These are phyloP conservation scores for Thelonectria olida DNA, from an alignment of 2,329 filamentous ascomycete genomes.

Conservation along the genomic window DNA sequence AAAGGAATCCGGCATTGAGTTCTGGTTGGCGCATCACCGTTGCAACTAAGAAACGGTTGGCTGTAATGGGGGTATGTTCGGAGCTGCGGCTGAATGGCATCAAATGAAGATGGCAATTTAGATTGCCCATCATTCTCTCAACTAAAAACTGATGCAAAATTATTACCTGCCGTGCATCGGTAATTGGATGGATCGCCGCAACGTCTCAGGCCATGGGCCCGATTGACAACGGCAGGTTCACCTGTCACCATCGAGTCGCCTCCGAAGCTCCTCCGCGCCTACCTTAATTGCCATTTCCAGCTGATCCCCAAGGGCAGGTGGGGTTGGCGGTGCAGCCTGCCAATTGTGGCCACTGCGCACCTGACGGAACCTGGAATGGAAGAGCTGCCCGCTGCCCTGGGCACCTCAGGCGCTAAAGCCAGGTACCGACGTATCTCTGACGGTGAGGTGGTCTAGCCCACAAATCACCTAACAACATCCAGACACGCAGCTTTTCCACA, in stretches of 20 bases:
- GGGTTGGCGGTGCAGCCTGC: neutral
- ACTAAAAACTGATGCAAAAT: neutral
- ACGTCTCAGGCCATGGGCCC: neutral
- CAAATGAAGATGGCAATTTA: neutral
- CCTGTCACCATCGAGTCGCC: neutral
- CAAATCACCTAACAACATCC: too few species aligned
- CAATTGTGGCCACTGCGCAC: constrained; percentile 1
- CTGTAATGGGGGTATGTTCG: neutral
- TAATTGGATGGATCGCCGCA: neutral
- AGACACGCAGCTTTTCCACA: constrained; percentile 2
- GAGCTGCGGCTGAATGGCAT: neutral
- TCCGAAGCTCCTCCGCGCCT: too few species aligned
- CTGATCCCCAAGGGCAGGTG: neutral
- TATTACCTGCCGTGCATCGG: neutral
- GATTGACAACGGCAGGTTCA: neutral
- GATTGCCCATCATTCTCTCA: neutral
- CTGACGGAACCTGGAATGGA: too few species aligned
- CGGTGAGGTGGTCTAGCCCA: neutral
- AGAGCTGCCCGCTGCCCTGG: too few species aligned
- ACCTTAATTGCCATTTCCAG: neutral
- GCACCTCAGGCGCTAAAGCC: constrained; percentile 4
- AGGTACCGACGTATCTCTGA: constrained; percentile 2
- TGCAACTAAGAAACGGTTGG: neutral
- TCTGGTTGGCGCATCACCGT: neutral
- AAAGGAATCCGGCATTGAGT: neutral